These are phyloP conservation scores for Cutaneotrichosporon arboriforme DNA, from an alignment of 1,284 basidiomycete genomes.

Conservation along the genomic window DNA sequence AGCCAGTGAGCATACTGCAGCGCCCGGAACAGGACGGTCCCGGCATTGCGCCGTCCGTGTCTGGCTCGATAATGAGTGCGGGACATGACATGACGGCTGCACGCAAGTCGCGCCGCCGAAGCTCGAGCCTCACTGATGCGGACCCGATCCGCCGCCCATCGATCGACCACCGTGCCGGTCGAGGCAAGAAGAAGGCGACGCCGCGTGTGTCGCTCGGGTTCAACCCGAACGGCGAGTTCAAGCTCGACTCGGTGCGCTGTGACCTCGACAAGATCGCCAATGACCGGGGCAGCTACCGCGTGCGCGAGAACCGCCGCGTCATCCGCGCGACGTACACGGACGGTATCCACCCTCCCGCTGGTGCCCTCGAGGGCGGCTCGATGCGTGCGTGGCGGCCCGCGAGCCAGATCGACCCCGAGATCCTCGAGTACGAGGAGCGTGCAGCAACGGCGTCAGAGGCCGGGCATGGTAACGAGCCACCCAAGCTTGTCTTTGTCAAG, in stretches of 20 bases:
- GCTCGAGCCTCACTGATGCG: constrained; percentile 35
- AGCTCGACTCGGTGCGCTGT: constrained; percentile 40
- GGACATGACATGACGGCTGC: constrained; percentile 5
- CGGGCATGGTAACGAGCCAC: constrained; percentile 64
- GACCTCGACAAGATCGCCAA: constrained; percentile 39
- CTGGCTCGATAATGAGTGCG: constrained; percentile 11
- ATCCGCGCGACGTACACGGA: constrained; percentile 71
- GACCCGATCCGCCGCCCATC: too few species aligned
- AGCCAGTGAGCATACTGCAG: constrained; percentile 12
- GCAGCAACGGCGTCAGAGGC: constrained; percentile 61
- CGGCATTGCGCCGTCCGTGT: not conserved
- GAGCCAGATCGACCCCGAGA: constrained; percentile 55
- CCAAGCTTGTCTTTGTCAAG: constrained; percentile 91
- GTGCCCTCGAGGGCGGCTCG: constrained; percentile 66
- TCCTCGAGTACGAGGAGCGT: constrained; percentile 61
- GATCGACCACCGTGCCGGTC: too few species aligned
- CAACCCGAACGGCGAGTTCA: constrained; percentile 33
- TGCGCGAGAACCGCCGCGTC: constrained; percentile 60
- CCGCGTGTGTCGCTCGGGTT: constrained; percentile 40
- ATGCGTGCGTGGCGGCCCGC: constrained; percentile 78
- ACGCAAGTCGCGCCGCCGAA: constrained; percentile 33
- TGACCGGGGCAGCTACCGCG: constrained; percentile 54
- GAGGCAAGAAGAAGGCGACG: constrained; percentile 15
- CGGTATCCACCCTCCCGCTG: constrained; percentile 59
- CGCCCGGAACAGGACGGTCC: not conserved